Base-by-base conservation (phyloP, 2,329 filamentous ascomycete genomes). In the Ophiobolus disseminans region DNA sequence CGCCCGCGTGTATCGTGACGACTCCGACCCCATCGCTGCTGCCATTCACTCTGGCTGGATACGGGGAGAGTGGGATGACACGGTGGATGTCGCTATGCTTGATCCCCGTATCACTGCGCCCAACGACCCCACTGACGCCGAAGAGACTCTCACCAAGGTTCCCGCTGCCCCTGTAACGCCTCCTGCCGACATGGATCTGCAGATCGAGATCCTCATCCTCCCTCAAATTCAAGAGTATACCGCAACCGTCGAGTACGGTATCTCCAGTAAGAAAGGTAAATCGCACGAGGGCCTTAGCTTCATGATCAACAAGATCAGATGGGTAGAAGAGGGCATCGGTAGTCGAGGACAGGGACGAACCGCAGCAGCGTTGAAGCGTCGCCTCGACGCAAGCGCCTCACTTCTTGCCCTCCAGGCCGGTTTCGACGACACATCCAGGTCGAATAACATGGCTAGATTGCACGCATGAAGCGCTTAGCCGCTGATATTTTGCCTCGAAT, bases 31-130 rank as follows among this genome's bases (percentile, higher is more conserved):
- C 0, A 82, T 99, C 19, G 93, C 91, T 0, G 92, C 93, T 2
- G 93, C 92, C 50, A 93, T 99, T 36, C 94, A 99, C 70, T 86
- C 87, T 1, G 94, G 94, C 3, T 97, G 91, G 86, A 88, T 99
- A 59, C 86, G 87, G 32, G 93, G 93, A 25, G 90, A 92, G 62
- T 96, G 92, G 88, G 80, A 85, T 4, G 86, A 91, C 5, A 88
- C 90, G 26, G 83, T 94, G 1, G 89, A 94, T 60, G 78, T 84
- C 1, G 77, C 80, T 10, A 77, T 93, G 73, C 78, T 96, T 9
- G 80, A 82, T 54, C 73, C 80, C 25, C 77, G 80, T 43, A 78
- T 81, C 44, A 78, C 76, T 40, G 78, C 78, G 13, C 62, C 69
- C 20, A 70, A 70, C 36, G 67, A 70, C 13, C 59, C 78, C 65